Base-by-base conservation (phyloP, 306 rosid genomes). In the Lagenaria siceraria region DNA sequence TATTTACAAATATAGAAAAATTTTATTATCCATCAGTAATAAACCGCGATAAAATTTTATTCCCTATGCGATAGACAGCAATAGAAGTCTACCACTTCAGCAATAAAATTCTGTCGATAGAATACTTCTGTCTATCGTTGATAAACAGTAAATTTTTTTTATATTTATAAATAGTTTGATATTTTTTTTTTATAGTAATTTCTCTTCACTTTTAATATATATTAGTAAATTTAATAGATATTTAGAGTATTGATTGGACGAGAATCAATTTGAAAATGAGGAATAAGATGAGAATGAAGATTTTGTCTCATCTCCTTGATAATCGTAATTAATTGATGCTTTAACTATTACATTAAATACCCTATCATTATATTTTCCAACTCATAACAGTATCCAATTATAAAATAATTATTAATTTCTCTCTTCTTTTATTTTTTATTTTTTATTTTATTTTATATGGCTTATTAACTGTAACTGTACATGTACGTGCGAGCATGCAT, bases 401-500 rank as follows among this genome's bases (percentile, higher is more conserved):
- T 52, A 22, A 15, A 38, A 35, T 49, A 58, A 52, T 68, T 78
- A 79, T 78, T 61, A 75, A 49, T 38, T 36, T 19, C 2, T 33
- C 6, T 33, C 6, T 2, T 33, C 36, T 33, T 40, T 18, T n/a
- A n/a, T n/a, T n/a, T n/a, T n/a, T n/a, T n/a, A n/a, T n/a, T n/a
- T n/a, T n/a, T n/a, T n/a, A n/a, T n/a, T 78, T 80, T 54, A 33
- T 35, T 43, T 79, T 80, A 80, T 78, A 82, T 80, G 82, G 82
- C 74, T 63, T 80, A 84, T 80, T 85, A 33, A 80, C 80, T 79
- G 49, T 77, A 83, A 81, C 63, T 76, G 76, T 83, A 38, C 65
- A 80, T 81, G 91, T 75, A 77, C 80, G 77, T 85, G 92, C 84
- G 83, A 75, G 81, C 84, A 80, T 77, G 84, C 87, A 77, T 59